A percentile compares a stretch with the other conserved stretches of the same genome.
Evolutionary conservation across 2,329 filamentous ascomycete genomes (phyloP).

Genomic region (Zymoseptoria passerinii): DNA sequence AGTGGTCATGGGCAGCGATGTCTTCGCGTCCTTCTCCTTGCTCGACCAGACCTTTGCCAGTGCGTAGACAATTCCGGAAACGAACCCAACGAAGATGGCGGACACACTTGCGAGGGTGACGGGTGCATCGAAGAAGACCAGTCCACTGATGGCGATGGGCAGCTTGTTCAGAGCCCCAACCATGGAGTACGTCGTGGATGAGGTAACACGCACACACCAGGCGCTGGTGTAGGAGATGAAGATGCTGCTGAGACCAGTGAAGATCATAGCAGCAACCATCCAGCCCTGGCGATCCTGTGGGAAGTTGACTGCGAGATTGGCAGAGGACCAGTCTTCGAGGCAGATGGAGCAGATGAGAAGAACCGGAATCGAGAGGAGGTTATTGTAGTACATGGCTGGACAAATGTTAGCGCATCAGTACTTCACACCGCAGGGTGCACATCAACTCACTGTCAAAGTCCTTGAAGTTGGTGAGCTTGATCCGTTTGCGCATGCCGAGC

Average conservation of each 20-base stretch:
- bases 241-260: constrained; percentile 85
- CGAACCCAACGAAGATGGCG: constrained; percentile 82
- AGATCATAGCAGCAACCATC: constrained; percentile 80
- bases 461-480: constrained; percentile 99
- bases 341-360: constrained; percentile 73
- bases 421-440: neutral
- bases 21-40: constrained; percentile 48
- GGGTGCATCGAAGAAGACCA: constrained; percentile 91
- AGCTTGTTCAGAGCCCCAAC: constrained; percentile 97
- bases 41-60: constrained; percentile 78
- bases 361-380: constrained; percentile 90
- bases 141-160: constrained; percentile 81
- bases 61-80: constrained; percentile 86
- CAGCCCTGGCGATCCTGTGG: constrained; percentile 65
- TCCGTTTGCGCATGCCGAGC: constrained; percentile 91
- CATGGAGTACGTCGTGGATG: constrained; percentile 98
- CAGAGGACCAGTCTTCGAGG: constrained; percentile 82
- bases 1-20: constrained; percentile 45
- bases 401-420: constrained; percentile 1
- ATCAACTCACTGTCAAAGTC: constrained; percentile 87
- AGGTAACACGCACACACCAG: constrained; percentile 96
- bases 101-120: constrained; percentile 87
- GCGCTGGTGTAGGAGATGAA: constrained; percentile 99
- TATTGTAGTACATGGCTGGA: constrained; percentile 99
- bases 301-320: constrained; percentile 82